Evolutionary conservation across 176 grass and related monocot genomes (phyloP).

Genomic region (Lolium multiflorum): DNA sequence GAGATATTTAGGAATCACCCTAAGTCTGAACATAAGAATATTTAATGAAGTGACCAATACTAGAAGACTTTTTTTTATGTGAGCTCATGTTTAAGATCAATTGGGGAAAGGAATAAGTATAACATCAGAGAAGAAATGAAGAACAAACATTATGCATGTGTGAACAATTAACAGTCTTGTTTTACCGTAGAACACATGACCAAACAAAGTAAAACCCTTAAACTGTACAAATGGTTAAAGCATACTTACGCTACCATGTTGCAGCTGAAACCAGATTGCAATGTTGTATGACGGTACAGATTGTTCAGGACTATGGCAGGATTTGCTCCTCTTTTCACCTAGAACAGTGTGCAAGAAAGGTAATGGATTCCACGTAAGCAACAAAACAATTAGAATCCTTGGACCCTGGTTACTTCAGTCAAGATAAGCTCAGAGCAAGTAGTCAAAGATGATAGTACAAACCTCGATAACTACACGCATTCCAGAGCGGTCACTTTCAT

Average conservation of each 20-base stretch:
- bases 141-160: constrained; percentile 23
- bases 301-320: constrained; percentile 88
- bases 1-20: not conserved
- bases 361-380: constrained; percentile 33
- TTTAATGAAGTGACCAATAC: constrained; percentile 5
- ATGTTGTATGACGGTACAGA: constrained; percentile 84
- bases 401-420: not conserved
- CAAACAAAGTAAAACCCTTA: not conserved
- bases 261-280: constrained; percentile 99
- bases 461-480: constrained; percentile 99
- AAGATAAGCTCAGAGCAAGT: constrained; percentile 11
- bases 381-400: constrained; percentile 16
- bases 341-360: constrained; percentile 40
- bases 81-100: constrained; percentile 4
- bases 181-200: constrained; percentile 29
- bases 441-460: constrained; percentile 44
- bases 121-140: constrained; percentile 24
- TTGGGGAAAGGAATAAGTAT: not conserved
- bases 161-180: constrained; percentile 15
- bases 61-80: constrained; percentile 2
- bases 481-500: constrained; percentile 94
- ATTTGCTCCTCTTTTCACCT: constrained; percentile 91
- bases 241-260: constrained; percentile 96
- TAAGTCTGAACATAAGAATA: constrained; percentile 18
- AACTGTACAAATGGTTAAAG: constrained; percentile 35